Evolutionary conservation across 2,329 filamentous ascomycete genomes (phyloP), one percentile per base, ranked within the genome.

Genomic region (Xylaria sp.): DNA sequence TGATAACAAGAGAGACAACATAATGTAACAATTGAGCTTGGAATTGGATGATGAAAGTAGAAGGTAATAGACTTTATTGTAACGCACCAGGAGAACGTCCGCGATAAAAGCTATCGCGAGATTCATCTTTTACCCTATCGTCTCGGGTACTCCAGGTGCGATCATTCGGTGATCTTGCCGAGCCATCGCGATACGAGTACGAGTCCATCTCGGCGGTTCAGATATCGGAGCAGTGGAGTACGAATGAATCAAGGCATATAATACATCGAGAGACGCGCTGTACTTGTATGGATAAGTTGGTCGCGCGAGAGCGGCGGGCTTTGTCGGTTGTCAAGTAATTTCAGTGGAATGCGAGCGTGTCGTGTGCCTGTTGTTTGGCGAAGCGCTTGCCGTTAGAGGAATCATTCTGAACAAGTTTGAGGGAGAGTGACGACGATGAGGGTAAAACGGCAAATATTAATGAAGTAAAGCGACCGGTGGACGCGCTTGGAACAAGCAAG

Each of bases 1-100:
- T n/a, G n/a, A n/a, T n/a, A n/a, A 22, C 33, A 5, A 55, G 38
- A 53, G n/a, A 45, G 17, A n/a, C n/a, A n/a, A n/a, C 9, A 13
- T 4, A 33, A 42, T 33, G 39, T 5, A 54, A 33, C 9, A 10
- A 49, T 6, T n/a, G 33, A 49, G 44, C 3, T 20, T n/a, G 27
- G 1, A 60, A 50, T 47, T 65, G 69, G 72, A 75, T 69, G 57
- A 64, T 53, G 72, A 75, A 68, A 61, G 63, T 51, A 65, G 61
- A 61, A 57, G 62, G 25, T 15, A 44, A 29, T 47, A 65, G 65
- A 27, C 31, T 22, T 31, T 25, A 38, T 39, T 63, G 50, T 22
- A 66, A 86, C 89, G 77, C 85, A 92, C 90, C 89, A 78, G 90
- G 90, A 73, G 90, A 92, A 77, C 90, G 86, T 67, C 86, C 86